Base-by-base conservation (phyloP, 2,329 filamentous ascomycete species). In the Trichoderma aggressivum region DNA sequence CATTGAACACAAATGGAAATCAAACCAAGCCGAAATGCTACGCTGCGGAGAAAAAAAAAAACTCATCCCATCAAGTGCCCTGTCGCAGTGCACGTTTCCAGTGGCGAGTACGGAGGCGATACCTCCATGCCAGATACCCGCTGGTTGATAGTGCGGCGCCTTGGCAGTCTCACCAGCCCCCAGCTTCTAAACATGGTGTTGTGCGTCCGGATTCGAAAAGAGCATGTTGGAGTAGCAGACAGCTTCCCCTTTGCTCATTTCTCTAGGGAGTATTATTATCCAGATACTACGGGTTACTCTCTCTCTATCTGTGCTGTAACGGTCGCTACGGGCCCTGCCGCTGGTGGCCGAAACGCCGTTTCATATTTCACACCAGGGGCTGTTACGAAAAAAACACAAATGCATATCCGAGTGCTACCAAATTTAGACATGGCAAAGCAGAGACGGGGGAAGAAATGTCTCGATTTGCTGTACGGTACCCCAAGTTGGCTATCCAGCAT, bases 131-230 rank as follows among this genome's bases (percentile, higher is more conserved):
- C 18, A 39, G 50, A 43, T 67, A 59, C 65, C 56, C 65, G 56
- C 59, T 34, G 34, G 21, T 47, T 63, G 68, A 60, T 70, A 70
- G 68, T 70, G 68, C 68, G 68, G 68, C 68, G 58, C 34, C 68
- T 64, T 70, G 68, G 68, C 68, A 32, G 68, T 70, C 68, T 70
- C 68, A 64, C 59, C n/a, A 53, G 32, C 47, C 65, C 39, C 56
- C 55, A 50, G 50, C 34, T 36, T 21, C 21, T 3, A n/a, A 36
- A 5, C 63, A 24, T 36, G 56, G 39, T 53, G 28, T 69, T 61
- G 39, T 30, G 56, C 39, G 53, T 53, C 28, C 11, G 10, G 55
- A 32, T 34, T 47, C 43, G 39, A n/a, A 32, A 32, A 39, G 55
- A 28, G 50, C 34, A 43, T 58, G 43, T 28, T 5, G 3, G 30